Evolutionary conservation across 495 filamentous ascomycete species (phyloP).

Genomic region (Lasiosphaeria ovina): DNA sequence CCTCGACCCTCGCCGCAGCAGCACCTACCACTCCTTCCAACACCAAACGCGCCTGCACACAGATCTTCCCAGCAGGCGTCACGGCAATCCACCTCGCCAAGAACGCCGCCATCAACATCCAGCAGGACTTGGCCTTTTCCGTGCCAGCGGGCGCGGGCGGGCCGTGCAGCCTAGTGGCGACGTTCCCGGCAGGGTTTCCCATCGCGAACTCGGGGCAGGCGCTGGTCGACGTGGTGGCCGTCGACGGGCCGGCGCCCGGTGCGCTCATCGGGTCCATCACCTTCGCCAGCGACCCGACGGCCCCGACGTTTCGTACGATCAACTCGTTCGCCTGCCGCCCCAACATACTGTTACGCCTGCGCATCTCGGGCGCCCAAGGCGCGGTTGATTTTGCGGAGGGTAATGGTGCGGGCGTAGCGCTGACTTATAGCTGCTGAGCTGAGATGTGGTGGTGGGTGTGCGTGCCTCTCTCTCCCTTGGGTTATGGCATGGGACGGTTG

Average conservation of each 20-base stretch:
- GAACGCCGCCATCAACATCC: constrained; percentile 6
- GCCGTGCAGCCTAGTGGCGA: constrained; percentile 34
- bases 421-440: constrained; percentile 21
- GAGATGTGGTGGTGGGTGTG: background rate
- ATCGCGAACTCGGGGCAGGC: constrained; percentile 21
- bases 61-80: constrained; percentile 16
- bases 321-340: constrained; percentile 36
- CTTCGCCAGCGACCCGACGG: constrained; percentile 15
- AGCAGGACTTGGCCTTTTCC: constrained; percentile 2
- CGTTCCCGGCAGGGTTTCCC: constrained; percentile 33
- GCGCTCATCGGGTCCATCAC: constrained; percentile 30
- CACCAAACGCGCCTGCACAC: constrained; percentile 17
- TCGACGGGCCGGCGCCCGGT: constrained; percentile 29
- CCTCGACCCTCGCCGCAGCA: constrained; percentile 20
- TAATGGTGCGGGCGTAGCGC: constrained; percentile 8
- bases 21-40: constrained; percentile 4
- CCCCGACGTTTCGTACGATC: constrained; percentile 13
- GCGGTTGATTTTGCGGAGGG: constrained; percentile 40
- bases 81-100: constrained; percentile 24
- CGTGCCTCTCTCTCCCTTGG: background rate
- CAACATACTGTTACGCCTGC: constrained; percentile 24
- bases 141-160: constrained; percentile 24
- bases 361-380: constrained; percentile 33
- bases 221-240: constrained; percentile 32
- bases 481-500: background rate